These are phyloP conservation scores for Teratosphaeria viscida DNA, from an alignment of 2,329 filamentous ascomycete species.

Conservation along the genomic window DNA sequence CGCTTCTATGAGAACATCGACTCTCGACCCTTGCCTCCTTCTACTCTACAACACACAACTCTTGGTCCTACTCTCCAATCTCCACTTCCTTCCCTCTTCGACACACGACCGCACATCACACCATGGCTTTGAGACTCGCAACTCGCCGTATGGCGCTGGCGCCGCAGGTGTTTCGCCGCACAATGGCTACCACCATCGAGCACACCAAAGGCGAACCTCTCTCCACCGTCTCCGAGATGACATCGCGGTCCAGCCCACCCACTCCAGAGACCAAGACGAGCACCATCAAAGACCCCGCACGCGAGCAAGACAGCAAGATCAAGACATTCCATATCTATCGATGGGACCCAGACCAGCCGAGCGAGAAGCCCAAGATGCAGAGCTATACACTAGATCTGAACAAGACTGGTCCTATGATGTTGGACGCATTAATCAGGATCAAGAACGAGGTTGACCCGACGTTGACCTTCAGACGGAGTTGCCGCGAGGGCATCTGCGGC, in stretches of 20 bases:
- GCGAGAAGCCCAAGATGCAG: constrained; percentile 92
- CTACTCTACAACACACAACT: not conserved
- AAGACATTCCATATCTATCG: constrained; percentile 99
- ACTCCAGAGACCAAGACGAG: constrained; percentile 46
- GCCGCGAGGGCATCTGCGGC: constrained; percentile 95
- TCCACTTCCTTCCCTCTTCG: constrained; percentile 1
- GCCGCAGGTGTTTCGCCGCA: constrained; percentile 15
- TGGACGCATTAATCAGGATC: constrained; percentile 93
- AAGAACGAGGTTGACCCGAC: constrained; percentile 99
- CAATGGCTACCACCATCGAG: constrained; percentile 27
- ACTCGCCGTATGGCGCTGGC: constrained; percentile 24
- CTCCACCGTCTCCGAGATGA: constrained; percentile 16
- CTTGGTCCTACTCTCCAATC: not conserved
- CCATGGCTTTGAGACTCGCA: constrained; percentile 27
- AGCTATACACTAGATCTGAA: constrained; percentile 90
- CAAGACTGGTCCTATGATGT: constrained; percentile 97
- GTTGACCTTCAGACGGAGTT: constrained; percentile 88
- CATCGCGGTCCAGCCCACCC: constrained; percentile 7
- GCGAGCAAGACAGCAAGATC: constrained; percentile 49
- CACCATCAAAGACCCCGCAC: constrained; percentile 51
- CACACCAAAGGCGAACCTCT: constrained; percentile 24
- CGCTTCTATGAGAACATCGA: not conserved
- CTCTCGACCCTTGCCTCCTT: not conserved
- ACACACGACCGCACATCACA: constrained; percentile 9
- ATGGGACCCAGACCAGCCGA: constrained; percentile 91